These are phyloP conservation scores for Scenedesmus sp. DNA, from an alignment of 163 green algal genomes.

Conservation along the genomic window DNA sequence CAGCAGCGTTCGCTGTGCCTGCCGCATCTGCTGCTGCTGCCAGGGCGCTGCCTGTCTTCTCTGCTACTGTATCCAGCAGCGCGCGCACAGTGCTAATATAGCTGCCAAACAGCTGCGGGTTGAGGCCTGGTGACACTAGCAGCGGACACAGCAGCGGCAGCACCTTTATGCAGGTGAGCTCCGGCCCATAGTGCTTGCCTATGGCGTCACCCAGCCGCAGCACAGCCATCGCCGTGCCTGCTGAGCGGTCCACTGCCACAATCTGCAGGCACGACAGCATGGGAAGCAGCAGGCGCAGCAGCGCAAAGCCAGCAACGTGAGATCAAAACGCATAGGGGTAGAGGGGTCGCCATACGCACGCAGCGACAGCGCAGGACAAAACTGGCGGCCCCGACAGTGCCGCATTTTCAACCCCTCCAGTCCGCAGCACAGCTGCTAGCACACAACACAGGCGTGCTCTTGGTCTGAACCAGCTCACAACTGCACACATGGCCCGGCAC, in stretches of 20 bases:
- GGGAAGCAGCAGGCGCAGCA: background rate
- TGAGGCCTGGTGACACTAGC: conserved; percentile 66
- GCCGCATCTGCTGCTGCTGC: conserved; percentile 19
- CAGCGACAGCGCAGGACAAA: background rate
- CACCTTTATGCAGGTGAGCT: conserved; percentile 62
- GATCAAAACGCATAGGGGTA: background rate
- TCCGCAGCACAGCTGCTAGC: background rate
- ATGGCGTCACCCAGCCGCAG: conserved; percentile 66
- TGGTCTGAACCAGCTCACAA: background rate
- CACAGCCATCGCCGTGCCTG: conserved; percentile 67
- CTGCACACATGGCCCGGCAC: background rate
- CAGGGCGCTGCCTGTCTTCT: conserved; percentile 28
- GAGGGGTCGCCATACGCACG: background rate
- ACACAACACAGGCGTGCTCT: background rate
- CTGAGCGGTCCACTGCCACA: conserved; percentile 68
- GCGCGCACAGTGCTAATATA: conserved; percentile 7
- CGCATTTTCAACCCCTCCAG: no score
- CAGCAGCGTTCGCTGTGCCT: background rate
- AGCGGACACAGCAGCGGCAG: conserved; percentile 77
- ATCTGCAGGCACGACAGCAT: conserved; percentile 59
- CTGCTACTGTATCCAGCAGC: conserved; percentile 36
- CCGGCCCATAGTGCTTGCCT: conserved; percentile 63
- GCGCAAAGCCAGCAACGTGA: background rate
- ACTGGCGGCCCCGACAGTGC: no score
- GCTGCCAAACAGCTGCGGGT: conserved; percentile 60